These are phyloP conservation scores for Pholiota adiposa DNA, from an alignment of 1,284 basidiomycete species.

Conservation along the genomic window DNA sequence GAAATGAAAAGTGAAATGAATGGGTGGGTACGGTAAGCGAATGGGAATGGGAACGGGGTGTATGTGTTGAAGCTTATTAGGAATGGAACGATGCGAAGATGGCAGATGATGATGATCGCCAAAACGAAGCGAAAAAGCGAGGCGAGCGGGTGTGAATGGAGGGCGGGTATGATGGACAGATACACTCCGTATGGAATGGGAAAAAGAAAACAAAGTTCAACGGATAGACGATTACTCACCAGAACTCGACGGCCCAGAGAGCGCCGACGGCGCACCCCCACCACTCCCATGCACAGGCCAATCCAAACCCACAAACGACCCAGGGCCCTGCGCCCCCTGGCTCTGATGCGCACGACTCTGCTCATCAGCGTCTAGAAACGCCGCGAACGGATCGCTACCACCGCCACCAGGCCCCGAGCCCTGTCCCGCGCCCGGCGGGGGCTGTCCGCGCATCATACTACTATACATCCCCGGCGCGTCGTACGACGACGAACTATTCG, in stretches of 20 bases:
- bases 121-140: neutral
- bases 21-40: neutral
- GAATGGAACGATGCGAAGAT: neutral
- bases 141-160: neutral
- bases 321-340: conserved; percentile 14
- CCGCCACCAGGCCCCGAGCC: conserved; percentile 23
- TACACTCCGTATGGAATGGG: too few species aligned
- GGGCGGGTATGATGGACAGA: neutral
- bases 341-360: conserved; percentile 25
- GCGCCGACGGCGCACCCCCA: conserved; percentile 9
- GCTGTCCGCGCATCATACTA: conserved; percentile 24
- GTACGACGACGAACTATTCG: conserved; percentile 16
- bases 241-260: conserved; percentile 19
- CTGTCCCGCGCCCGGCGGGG: conserved; percentile 13
- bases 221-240: conserved; percentile 18
- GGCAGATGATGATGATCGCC: neutral
- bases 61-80: neutral
- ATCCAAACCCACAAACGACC: conserved; percentile 29
- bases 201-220: too few species aligned
- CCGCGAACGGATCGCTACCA: conserved; percentile 31
- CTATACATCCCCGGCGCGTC: conserved; percentile 23
- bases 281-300: conserved; percentile 37
- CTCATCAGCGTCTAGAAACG: conserved; percentile 34
- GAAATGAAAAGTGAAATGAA: neutral
- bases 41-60: neutral